Conservation (phyloP, 768 basidiomycete species). For the Melanogaster broomeanus region DNA sequence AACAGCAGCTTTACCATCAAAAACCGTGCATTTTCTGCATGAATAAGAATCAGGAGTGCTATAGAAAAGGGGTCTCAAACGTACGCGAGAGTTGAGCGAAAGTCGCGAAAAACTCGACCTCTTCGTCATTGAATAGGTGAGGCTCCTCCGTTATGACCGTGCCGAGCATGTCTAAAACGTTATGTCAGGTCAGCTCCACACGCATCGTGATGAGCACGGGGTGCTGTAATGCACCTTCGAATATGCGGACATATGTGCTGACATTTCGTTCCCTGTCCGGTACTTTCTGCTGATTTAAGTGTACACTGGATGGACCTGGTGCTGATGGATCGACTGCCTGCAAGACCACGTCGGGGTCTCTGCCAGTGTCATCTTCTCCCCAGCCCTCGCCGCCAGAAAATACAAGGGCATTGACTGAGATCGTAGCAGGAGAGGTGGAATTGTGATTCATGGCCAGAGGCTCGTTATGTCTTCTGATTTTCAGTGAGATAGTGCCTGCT, state of each 20-base stretch:
- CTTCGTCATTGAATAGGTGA: constrained; percentile 52
- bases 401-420: constrained; percentile 26
- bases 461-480: neutral
- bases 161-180: constrained; percentile 52
- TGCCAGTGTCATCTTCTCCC: constrained; percentile 12
- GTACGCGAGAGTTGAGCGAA: constrained; percentile 52
- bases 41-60: constrained; percentile 7
- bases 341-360: constrained; percentile 3
- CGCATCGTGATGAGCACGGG: neutral
- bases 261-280: constrained; percentile 9
- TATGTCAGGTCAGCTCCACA: neutral
- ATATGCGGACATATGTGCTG: constrained; percentile 29
- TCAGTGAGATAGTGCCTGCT: no score
- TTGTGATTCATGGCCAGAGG: constrained; percentile 5
- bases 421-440: constrained; percentile 10
- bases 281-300: neutral
- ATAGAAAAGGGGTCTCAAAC: constrained; percentile 25
- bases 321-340: constrained; percentile 8
- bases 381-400: constrained; percentile 30
- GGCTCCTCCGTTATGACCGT: constrained; percentile 51
- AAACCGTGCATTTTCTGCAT: constrained; percentile 55
- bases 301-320: constrained; percentile 13
- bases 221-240: constrained; percentile 26
- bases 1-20: constrained; percentile 64
- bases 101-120: constrained; percentile 44